phyloP scores from a whole-genome alignment of 1,284 basidiomycete genomes.

The Pterulicium gracile region DNA sequence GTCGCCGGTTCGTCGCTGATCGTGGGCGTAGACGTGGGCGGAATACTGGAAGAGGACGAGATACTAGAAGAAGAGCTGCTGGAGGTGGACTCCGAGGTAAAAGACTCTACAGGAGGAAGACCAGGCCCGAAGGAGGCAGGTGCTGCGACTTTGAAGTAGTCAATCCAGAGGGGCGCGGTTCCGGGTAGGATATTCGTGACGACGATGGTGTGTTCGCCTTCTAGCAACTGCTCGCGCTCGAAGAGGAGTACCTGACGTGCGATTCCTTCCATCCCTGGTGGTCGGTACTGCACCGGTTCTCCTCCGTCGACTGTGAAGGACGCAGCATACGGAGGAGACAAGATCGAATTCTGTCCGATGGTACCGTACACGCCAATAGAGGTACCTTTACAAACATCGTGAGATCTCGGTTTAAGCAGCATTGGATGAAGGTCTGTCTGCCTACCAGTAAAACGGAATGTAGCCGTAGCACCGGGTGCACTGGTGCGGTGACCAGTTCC shows the following conservation, averaged over 20 bases:
- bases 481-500: neutral
- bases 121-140: neutral
- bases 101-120: neutral
- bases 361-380: neutral
- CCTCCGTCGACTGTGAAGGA: neutral
- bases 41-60: neutral
- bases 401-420: no score
- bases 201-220: neutral
- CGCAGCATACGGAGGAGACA: neutral
- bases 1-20: neutral
- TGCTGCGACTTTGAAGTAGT: neutral
- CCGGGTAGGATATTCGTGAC: neutral
- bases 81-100: neutral
- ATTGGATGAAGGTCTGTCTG: no score
- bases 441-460: neutral
- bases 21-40: neutral
- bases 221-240: neutral
- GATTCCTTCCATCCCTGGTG: neutral
- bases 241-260: neutral
- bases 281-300: neutral
- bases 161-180: neutral
- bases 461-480: neutral
- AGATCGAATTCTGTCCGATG: neutral
- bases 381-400: no score
- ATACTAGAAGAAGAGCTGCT: neutral